These are phyloP conservation scores for Thermomucor indicae-seudaticae DNA, from an alignment of 371 early-diverging fungal genomes.

Conservation along the genomic window DNA sequence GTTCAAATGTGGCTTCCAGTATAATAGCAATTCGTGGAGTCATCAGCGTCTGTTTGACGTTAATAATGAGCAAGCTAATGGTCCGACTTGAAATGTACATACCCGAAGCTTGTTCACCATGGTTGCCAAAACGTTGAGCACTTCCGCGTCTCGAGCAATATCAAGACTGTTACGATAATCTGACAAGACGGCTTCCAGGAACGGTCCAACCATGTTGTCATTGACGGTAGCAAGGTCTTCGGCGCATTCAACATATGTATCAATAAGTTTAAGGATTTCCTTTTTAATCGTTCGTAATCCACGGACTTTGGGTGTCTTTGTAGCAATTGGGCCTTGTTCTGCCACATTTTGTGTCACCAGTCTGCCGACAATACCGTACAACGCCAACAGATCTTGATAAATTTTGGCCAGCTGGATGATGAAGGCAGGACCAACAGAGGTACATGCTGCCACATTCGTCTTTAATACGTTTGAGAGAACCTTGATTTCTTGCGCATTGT, in stretches of 20 bases:
- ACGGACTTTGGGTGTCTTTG: conserved; percentile 89
- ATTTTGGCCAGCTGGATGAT: conserved; percentile 81
- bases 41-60: conserved; percentile 61
- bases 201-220: conserved; percentile 81
- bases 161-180: conserved; percentile 87
- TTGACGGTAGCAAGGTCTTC: conserved; percentile 76
- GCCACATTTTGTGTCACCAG: conserved; percentile 80
- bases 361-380: conserved; percentile 85
- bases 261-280: conserved; percentile 86
- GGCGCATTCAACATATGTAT: conserved; percentile 80
- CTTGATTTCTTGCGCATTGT: conserved; percentile 81
- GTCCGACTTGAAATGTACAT: no score
- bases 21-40: conserved; percentile 80
- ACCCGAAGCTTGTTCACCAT: conserved; percentile 79
- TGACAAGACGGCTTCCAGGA: conserved; percentile 86
- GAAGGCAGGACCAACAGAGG: conserved; percentile 85
- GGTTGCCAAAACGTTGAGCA: conserved; percentile 85
- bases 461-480: conserved; percentile 89
- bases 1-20: conserved; percentile 90
- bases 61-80: no score
- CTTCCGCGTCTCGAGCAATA: conserved; percentile 91
- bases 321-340: conserved; percentile 77
- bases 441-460: conserved; percentile 90
- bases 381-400: conserved; percentile 83
- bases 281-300: conserved; percentile 93